phyloP scores from a whole-genome alignment of 805 yeast species.

The Candida sphagnicola region DNA sequence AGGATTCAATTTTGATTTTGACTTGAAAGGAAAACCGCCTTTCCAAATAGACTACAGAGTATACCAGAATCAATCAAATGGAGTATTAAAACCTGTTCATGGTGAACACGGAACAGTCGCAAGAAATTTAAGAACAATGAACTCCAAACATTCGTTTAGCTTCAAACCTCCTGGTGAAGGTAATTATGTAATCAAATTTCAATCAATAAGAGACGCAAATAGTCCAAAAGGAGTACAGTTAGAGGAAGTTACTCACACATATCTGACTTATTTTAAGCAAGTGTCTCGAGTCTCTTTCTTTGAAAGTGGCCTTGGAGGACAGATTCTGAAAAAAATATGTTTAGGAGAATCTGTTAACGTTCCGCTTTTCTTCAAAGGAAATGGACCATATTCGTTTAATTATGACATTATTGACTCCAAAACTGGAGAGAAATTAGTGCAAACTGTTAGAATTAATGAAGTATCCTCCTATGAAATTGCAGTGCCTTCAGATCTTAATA shows the following conservation, averaged over 20 bases:
- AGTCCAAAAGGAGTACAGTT: constrained; percentile 22
- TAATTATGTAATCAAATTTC: constrained; percentile 68
- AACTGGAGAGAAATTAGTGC: constrained; percentile 16
- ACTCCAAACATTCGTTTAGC: constrained; percentile 34
- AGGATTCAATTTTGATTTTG: constrained; percentile 68
- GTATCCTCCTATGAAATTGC: constrained; percentile 35
- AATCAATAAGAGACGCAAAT: constrained; percentile 53
- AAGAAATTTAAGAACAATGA: constrained; percentile 24
- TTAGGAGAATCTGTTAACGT: constrained; percentile 29
- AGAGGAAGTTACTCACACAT: constrained; percentile 45
- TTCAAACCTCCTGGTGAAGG: constrained; percentile 84
- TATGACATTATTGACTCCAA: constrained; percentile 60
- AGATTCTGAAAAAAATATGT: constrained; percentile 23
- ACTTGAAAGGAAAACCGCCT: constrained; percentile 79
- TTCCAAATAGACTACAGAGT: constrained; percentile 63
- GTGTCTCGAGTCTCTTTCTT: constrained; percentile 46
- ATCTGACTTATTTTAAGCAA: constrained; percentile 67
- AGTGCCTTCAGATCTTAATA: constrained; percentile 54
- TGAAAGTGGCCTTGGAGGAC: constrained; percentile 9
- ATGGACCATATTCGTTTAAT: constrained; percentile 67
- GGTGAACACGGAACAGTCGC: constrained; percentile 26
- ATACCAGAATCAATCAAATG: constrained; percentile 40
- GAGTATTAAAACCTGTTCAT: constrained; percentile 27
- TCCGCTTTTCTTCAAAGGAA: constrained; percentile 68
- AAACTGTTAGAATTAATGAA: constrained; percentile 30